Evolutionary conservation across 2,329 filamentous ascomycete species (phyloP).

Genomic region (Epichloe aotearoae): DNA sequence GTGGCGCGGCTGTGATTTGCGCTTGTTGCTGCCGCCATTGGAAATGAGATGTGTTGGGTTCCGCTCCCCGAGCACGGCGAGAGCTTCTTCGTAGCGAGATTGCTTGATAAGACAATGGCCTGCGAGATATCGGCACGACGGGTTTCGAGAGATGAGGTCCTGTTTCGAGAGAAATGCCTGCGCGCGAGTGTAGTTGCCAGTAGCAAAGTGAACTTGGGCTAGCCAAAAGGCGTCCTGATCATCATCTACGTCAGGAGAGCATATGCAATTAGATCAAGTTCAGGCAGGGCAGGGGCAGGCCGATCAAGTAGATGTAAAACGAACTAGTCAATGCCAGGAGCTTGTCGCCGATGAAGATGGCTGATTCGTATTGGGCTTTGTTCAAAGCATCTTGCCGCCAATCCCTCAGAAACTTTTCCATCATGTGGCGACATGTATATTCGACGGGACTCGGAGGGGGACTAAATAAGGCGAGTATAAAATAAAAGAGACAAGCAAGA

Average conservation of each 20-base stretch:
- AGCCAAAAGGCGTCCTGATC: slow-evolving; percentile 90
- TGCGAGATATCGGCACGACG: slow-evolving; percentile 83
- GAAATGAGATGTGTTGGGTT: slow-evolving; percentile 83
- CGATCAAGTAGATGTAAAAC: slow-evolving; percentile 15
- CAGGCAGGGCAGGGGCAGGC: background rate
- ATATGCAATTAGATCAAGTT: background rate
- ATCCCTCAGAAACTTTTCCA: slow-evolving; percentile 87
- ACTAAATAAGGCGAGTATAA: background rate
- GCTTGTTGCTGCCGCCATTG: slow-evolving; percentile 30
- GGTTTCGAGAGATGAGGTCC: slow-evolving; percentile 67
- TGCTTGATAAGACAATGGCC: slow-evolving; percentile 93
- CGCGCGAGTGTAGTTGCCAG: slow-evolving; percentile 86
- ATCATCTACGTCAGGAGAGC: slow-evolving; percentile 46
- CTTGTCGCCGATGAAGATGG: slow-evolving; percentile 96
- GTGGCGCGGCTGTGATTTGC: slow-evolving; percentile 23
- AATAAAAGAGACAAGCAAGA: background rate
- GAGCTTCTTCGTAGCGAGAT: slow-evolving; percentile 75
- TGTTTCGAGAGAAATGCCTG: slow-evolving; percentile 74
- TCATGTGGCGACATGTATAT: slow-evolving; percentile 23
- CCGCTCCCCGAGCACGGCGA: slow-evolving; percentile 75
- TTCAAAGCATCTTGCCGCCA: slow-evolving; percentile 94
- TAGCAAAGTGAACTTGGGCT: slow-evolving; percentile 94
- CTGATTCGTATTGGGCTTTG: slow-evolving; percentile 91
- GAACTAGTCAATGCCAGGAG: slow-evolving; percentile 82
- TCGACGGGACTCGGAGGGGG: background rate